Evolutionary conservation across 805 yeast species (phyloP).

Genomic region (Lipomyces yamadae): DNA sequence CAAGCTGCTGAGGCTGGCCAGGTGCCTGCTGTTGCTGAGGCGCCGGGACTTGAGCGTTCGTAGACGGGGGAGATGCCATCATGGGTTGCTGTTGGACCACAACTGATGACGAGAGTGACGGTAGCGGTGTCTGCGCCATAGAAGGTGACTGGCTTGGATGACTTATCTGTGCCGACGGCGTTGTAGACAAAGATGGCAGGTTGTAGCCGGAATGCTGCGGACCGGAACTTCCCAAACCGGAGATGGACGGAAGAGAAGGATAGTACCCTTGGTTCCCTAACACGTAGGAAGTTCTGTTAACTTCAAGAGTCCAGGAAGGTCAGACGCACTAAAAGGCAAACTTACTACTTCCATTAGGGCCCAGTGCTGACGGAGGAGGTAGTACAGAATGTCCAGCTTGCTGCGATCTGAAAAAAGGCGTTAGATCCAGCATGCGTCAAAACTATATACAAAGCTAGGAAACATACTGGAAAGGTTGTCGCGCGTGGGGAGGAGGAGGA

Average conservation of each 20-base stretch:
- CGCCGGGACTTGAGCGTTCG: slow-evolving; percentile 21
- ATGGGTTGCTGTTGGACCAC: slow-evolving; percentile 43
- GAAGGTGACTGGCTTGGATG: slow-evolving; percentile 34
- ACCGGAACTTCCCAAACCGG: slow-evolving; percentile 39
- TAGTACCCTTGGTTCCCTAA: slow-evolving; percentile 40
- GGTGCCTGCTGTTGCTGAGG: slow-evolving; percentile 13
- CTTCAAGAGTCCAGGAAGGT: background rate
- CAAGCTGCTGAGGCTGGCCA: slow-evolving; percentile 33
- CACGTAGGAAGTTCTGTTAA: background rate
- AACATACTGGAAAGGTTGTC: slow-evolving; percentile 42
- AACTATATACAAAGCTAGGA: background rate
- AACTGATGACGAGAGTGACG: slow-evolving; percentile 26
- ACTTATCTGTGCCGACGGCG: slow-evolving; percentile 43
- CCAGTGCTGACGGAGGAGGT: slow-evolving; percentile 45
- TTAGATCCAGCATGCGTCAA: background rate
- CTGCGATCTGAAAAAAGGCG: slow-evolving; percentile 33
- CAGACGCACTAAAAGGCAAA: background rate
- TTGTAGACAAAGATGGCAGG: slow-evolving; percentile 38
- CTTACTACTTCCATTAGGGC: slow-evolving; percentile 33
- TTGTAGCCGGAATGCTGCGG: slow-evolving; percentile 35
- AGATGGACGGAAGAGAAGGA: slow-evolving; percentile 43
- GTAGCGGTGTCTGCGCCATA: slow-evolving; percentile 28
- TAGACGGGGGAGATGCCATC: slow-evolving; percentile 40
- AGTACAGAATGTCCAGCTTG: slow-evolving; percentile 45
- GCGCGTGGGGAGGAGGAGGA: slow-evolving; percentile 39